Evolutionary conservation across 257 asterid genomes (phyloP).

Genomic region (Solanum rostratum): DNA sequence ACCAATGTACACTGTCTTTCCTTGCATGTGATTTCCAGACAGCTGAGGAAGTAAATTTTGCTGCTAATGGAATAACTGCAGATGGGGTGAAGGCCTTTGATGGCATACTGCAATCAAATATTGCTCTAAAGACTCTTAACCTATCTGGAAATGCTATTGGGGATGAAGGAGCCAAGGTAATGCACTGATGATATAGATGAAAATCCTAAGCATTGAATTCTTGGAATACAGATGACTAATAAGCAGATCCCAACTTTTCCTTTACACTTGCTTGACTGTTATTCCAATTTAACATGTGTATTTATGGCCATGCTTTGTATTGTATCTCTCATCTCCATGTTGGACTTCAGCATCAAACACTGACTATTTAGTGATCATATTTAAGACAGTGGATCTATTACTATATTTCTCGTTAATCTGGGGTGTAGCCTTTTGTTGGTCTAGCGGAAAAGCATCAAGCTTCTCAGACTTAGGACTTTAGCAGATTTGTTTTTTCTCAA

Average conservation of each 20-base stretch:
- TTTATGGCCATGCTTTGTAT: neutral
- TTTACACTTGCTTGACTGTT: neutral
- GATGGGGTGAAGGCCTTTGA: slow-evolving; percentile 91
- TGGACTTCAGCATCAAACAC: neutral
- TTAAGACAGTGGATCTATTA: neutral
- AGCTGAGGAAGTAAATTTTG: slow-evolving; percentile 90
- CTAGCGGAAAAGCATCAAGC: neutral
- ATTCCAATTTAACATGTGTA: neutral
- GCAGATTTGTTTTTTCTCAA: neutral
- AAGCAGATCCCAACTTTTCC: neutral
- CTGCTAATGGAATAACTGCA: slow-evolving; percentile 88
- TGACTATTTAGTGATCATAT: neutral
- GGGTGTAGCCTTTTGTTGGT: neutral
- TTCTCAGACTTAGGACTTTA: neutral
- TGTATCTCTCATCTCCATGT: neutral
- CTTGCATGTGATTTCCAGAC: slow-evolving; percentile 36
- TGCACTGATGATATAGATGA: neutral
- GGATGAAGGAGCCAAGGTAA: slow-evolving; percentile 95
- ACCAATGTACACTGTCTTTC: slow-evolving; percentile 1
- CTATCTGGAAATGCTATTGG: slow-evolving; percentile 95
- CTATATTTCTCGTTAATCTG: neutral
- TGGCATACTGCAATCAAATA: slow-evolving; percentile 81
- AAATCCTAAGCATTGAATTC: slow-evolving; percentile 1
- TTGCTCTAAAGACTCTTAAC: slow-evolving; percentile 67
- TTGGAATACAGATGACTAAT: slow-evolving; percentile 4